Evolutionary conservation across 2,329 filamentous ascomycete species (phyloP).

Genomic region (Hyphodiscus sp.): DNA sequence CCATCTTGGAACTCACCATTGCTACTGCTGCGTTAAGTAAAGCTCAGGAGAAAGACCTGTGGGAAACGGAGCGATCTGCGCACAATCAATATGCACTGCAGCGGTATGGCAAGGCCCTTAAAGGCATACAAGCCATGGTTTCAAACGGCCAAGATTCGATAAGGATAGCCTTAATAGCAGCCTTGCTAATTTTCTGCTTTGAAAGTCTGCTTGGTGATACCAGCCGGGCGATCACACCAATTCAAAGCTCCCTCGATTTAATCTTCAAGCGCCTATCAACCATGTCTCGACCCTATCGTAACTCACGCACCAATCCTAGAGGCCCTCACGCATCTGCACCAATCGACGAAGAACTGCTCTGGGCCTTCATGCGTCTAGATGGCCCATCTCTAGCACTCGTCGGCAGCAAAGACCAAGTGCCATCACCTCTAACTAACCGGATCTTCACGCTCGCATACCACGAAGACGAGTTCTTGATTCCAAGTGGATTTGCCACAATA

Average conservation of each 20-base stretch:
- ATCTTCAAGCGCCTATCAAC: slow-evolving; percentile 12
- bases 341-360: slow-evolving; percentile 18
- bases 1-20: slow-evolving; percentile 13
- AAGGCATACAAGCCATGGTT: slow-evolving; percentile 14
- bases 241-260: slow-evolving; percentile 21
- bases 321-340: slow-evolving; percentile 1
- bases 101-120: slow-evolving; percentile 19
- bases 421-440: slow-evolving; percentile 5
- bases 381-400: slow-evolving; percentile 11
- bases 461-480: slow-evolving; percentile 5
- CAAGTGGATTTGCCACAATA: slow-evolving; percentile 5
- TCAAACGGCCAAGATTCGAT: slow-evolving; percentile 13
- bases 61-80: not conserved
- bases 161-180: slow-evolving; percentile 17
- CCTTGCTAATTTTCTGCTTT: slow-evolving; percentile 21
- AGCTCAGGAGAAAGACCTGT: not conserved
- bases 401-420: slow-evolving; percentile 5
- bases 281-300: slow-evolving; percentile 3
- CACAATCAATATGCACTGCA: slow-evolving; percentile 20
- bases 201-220: slow-evolving; percentile 20
- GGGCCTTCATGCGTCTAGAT: slow-evolving; percentile 22
- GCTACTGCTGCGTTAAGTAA: slow-evolving; percentile 19
- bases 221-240: slow-evolving; percentile 12
- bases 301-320: slow-evolving; percentile 2
- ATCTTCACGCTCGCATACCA: slow-evolving; percentile 8